phyloP scores from a whole-genome alignment of 805 yeast genomes.

The Monosporozyma servazzii region DNA sequence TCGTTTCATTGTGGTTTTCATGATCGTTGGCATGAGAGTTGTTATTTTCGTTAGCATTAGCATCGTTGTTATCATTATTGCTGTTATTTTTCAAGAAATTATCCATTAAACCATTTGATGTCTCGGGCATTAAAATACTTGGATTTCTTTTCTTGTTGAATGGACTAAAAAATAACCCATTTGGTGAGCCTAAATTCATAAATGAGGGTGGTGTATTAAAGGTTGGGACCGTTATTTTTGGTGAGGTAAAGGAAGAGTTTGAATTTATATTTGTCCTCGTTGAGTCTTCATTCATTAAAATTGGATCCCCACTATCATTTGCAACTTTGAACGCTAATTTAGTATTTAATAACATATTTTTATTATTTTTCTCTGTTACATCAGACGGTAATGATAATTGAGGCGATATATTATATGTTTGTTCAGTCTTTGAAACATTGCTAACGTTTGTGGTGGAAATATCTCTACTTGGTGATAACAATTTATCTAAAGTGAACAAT shows the following conservation, averaged over 20 bases:
- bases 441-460: not conserved
- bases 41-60: no score
- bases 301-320: constrained; percentile 26
- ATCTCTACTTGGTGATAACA: not conserved
- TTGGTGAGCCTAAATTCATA: constrained; percentile 22
- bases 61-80: not conserved
- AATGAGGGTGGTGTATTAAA: constrained; percentile 28
- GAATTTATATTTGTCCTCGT: not conserved
- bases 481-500: not conserved
- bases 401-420: not conserved
- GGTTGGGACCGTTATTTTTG: not conserved
- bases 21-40: not conserved
- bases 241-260: not conserved
- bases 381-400: not conserved
- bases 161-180: constrained; percentile 7
- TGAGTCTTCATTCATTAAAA: constrained; percentile 24
- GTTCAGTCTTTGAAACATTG: not conserved
- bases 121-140: constrained; percentile 1
- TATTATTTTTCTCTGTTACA: not conserved
- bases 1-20: not conserved
- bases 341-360: not conserved
- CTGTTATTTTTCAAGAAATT: not conserved
- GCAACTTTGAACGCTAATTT: constrained; percentile 10
- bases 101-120: not conserved
- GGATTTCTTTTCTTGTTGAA: constrained; percentile 9